Base-by-base conservation (phyloP, 1,284 basidiomycete species). In the Cutaneotrichosporon arboriforme region DNA sequence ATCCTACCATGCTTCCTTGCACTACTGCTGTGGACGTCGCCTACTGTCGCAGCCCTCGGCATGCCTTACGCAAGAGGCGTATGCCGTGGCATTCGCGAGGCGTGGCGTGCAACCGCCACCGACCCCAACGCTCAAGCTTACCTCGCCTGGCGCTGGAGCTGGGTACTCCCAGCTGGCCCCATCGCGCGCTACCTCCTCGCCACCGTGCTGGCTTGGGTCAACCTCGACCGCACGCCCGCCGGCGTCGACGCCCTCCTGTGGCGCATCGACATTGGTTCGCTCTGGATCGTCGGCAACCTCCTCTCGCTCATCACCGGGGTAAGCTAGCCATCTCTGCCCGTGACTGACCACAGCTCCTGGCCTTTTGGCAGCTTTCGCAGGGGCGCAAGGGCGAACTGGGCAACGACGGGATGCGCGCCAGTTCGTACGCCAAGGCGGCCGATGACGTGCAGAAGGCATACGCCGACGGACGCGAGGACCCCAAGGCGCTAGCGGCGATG, bases 81-180 rank as follows among this genome's bases (percentile, higher is more conserved):
- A 0, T 20, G 31, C 5, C 15, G 4, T 0, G 60, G 68, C n/a
- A 45, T 52, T 0, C 10, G 49, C 7, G 36, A 38, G 13, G 69
- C 69, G 4, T 70, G 57, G 46, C 17, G 48, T 13, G 58, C 67
- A 1, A 17, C 51, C n/a, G 15, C 46, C 9, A 48, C 37, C 13
- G 52, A 60, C 31, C 21, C 48, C 1, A 21, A 12, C n/a, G 23
- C 40, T n/a, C 26, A 23, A n/a, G 46, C 55, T 8, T 73, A 69
- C 67, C 72, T 64, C 63, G 54, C 55, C 4, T 66, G 65, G 66
- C 39, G 21, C 34, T 51, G 47, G 33, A 59, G 60, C 51, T 73
- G 71, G 71, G 42, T 70, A n/a, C 43, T 71, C 0, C 61, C 65
- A 13, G 65, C 62, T 12, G 71, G 71, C 0, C 71, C 71, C 10